Conservation (phyloP, 345 rosid species). For the Rhodamnia argentea region DNA sequence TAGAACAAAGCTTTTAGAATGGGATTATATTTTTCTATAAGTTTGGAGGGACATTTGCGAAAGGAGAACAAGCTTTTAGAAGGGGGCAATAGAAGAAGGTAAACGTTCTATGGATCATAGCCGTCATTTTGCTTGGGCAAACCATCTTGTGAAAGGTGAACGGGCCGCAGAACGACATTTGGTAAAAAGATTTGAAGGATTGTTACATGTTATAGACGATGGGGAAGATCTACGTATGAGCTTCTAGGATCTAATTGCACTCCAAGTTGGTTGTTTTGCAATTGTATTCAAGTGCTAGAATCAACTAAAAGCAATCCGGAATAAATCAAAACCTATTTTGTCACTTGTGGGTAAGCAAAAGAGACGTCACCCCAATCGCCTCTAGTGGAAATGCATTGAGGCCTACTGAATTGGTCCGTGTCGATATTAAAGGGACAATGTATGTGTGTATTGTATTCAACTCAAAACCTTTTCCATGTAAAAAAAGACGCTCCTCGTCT, state of each 20-base stretch:
- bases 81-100: neutral
- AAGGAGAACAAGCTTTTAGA: neutral
- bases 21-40: too few species aligned
- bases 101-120: neutral
- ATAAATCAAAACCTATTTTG: neutral
- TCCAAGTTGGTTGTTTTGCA: neutral
- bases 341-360: neutral
- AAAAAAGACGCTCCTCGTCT: too few species aligned
- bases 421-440: too few species aligned
- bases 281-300: neutral
- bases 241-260: too few species aligned
- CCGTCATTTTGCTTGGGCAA: neutral
- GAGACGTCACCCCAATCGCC: neutral
- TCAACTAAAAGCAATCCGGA: neutral
- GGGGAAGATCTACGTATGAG: neutral
- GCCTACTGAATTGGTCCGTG: too few species aligned
- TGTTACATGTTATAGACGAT: neutral
- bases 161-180: neutral
- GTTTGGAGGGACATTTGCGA: too few species aligned
- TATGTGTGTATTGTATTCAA: too few species aligned
- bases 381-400: too few species aligned
- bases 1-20: neutral
- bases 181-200: rapidly evolving
- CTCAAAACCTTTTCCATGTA: too few species aligned
- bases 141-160: neutral